Conservation (phyloP, 306 rosid species). For the Senna tora region DNA sequence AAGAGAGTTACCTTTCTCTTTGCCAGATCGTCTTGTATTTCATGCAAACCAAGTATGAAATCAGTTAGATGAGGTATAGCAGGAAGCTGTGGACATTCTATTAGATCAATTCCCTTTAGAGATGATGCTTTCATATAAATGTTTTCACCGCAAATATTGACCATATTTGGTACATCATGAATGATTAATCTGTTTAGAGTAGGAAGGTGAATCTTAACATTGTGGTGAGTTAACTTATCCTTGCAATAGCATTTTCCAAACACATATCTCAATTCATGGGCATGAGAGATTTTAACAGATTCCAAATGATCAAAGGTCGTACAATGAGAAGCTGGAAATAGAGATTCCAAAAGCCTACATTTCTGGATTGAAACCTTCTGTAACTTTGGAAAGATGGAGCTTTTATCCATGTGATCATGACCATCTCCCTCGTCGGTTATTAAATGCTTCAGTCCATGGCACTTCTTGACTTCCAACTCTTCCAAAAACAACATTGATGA, state of each 20-base stretch:
- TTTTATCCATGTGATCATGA: background rate
- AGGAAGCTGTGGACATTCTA: background rate
- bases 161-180: background rate
- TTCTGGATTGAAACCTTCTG: background rate
- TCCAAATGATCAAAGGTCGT: constrained; percentile 11
- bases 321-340: constrained; percentile 11
- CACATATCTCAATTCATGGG: constrained; percentile 23
- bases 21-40: background rate
- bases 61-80: background rate
- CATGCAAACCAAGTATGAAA: background rate
- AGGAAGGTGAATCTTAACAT: constrained; percentile 16
- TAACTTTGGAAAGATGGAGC: constrained; percentile 1
- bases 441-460: constrained; percentile 1
- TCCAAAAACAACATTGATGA: constrained; percentile 24
- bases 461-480: background rate
- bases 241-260: constrained; percentile 12
- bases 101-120: background rate
- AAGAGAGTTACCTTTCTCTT: background rate
- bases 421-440: background rate
- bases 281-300: background rate
- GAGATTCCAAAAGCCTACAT: constrained; percentile 13
- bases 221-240: background rate
- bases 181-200: background rate
- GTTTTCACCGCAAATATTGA: background rate
- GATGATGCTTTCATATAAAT: background rate